phyloP scores from a whole-genome alignment of 2,329 filamentous ascomycete species.

The Penicillium psychrosexuale region DNA sequence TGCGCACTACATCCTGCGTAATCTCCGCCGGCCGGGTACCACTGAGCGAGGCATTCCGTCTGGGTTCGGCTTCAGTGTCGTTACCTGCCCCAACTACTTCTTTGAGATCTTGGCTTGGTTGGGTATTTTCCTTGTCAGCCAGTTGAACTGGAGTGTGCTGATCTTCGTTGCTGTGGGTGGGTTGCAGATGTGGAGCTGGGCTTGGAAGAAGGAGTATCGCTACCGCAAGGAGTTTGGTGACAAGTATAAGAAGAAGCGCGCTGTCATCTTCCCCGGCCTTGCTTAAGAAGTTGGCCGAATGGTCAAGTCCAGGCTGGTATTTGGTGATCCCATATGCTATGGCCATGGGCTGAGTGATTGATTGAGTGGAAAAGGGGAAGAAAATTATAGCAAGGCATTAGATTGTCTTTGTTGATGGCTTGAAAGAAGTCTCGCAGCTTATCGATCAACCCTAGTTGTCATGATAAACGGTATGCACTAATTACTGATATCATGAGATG shows the following conservation, averaged over 20 bases:
- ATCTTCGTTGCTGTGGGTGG: conserved; percentile 72
- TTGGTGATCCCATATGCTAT: background rate
- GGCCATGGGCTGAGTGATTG: background rate
- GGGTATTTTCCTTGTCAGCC: conserved; percentile 74
- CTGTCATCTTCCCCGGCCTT: conserved; percentile 74
- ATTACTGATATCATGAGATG: background rate
- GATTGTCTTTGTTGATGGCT: background rate
- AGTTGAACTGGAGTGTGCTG: conserved; percentile 68
- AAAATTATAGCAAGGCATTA: background rate
- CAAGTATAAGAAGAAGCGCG: conserved; percentile 93
- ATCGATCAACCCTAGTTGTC: background rate
- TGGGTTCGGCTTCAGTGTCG: conserved; percentile 77
- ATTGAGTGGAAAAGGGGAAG: background rate
- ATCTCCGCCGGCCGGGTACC: conserved; percentile 72
- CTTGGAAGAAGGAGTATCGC: conserved; percentile 82
- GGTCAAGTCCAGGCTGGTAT: background rate
- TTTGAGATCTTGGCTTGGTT: conserved; percentile 87
- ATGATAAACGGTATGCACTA: conserved; percentile 7
- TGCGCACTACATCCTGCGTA: conserved; percentile 74
- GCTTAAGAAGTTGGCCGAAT: conserved; percentile 48
- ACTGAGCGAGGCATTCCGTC: conserved; percentile 84
- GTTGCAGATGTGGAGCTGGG: conserved; percentile 83
- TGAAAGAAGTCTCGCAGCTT: background rate
- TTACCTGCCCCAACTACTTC: conserved; percentile 97
- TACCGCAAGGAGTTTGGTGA: conserved; percentile 89